Percentiles rank a stretch among this genome's conserved stretches.
Conservation (phyloP, 371 early-diverging fungal genomes). For the Actinomortierella wolfii region DNA sequence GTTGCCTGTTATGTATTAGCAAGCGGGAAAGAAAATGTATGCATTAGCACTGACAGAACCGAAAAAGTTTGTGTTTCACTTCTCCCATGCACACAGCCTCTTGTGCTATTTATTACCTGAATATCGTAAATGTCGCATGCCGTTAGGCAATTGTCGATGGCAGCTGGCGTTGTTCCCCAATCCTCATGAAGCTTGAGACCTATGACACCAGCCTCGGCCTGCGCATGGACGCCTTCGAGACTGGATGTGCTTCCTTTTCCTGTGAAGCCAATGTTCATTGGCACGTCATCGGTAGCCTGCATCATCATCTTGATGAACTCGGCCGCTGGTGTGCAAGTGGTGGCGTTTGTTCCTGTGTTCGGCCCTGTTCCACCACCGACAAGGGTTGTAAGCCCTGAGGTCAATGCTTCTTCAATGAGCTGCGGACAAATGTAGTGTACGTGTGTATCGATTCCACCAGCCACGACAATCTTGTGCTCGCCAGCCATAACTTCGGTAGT, state of each 20-base stretch:
- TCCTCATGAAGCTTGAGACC: conserved; percentile 95
- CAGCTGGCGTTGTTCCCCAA: conserved; percentile 93
- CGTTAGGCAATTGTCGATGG: conserved; percentile 85
- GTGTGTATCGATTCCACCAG: conserved; percentile 91
- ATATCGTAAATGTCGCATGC: conserved; percentile 91
- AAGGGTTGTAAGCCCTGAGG: conserved; percentile 87
- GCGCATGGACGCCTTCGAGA: conserved; percentile 72
- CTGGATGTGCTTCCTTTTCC: conserved; percentile 89
- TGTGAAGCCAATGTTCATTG: conserved; percentile 91
- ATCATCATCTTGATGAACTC: conserved; percentile 86
- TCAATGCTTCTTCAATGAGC: conserved; percentile 78
- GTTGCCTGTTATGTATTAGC: conserved; percentile 54
- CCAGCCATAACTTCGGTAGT: conserved; percentile 90
- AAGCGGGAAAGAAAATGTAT: too few species aligned
- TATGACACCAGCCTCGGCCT: conserved; percentile 85
- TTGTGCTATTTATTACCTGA: conserved; percentile 63
- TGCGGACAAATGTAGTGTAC: conserved; percentile 94
- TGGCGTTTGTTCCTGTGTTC: conserved; percentile 92
- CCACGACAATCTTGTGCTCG: conserved; percentile 90
- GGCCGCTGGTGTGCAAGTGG: conserved; percentile 90
- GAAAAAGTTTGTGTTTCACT: too few species aligned
- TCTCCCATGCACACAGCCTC: too few species aligned
- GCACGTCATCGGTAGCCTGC: conserved; percentile 83
- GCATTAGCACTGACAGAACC: too few species aligned
- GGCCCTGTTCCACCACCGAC: conserved; percentile 96